Evolutionary conservation across 2,329 filamentous ascomycete species (phyloP).

Genomic region (Pseudocercospora eumusae): DNA sequence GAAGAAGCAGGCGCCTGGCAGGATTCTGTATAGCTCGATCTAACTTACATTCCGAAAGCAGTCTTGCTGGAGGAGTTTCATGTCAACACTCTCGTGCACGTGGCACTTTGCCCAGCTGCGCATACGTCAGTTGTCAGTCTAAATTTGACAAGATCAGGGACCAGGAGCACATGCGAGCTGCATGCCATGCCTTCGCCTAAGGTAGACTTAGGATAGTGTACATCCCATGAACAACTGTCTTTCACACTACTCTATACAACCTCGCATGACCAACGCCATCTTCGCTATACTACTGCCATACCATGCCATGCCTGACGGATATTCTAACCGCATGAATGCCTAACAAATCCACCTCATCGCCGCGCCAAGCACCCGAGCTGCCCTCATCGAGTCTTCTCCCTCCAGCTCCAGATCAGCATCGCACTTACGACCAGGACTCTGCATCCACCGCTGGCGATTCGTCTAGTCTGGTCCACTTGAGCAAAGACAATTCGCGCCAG

Average conservation of each 20-base stretch:
- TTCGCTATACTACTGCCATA: too few relatives aligned
- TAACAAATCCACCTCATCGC: constrained; percentile 22
- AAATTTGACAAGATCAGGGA: not conserved
- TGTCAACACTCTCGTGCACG: not conserved
- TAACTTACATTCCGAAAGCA: too few relatives aligned
- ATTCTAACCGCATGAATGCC: constrained; percentile 37
- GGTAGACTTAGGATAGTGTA: too few relatives aligned
- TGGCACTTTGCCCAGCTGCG: not conserved
- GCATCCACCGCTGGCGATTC: constrained; percentile 31
- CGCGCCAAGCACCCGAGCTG: constrained; percentile 16
- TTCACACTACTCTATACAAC: not conserved
- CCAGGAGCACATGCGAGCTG: not conserved
- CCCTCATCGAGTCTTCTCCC: constrained; percentile 23
- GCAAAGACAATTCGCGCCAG: constrained; percentile 36
- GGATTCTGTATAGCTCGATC: not conserved
- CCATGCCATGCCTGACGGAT: constrained; percentile 1
- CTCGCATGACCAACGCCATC: not conserved
- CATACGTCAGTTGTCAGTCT: too few relatives aligned
- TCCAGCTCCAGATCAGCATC: constrained; percentile 30
- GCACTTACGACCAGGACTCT: constrained; percentile 25
- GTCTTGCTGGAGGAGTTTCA: not conserved
- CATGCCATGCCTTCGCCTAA: too few relatives aligned
- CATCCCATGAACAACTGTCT: constrained; percentile 6
- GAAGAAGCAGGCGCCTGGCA: not conserved
- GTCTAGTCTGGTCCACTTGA: constrained; percentile 36